These are phyloP conservation scores for Trichoderma polysporum DNA, from an alignment of 2,329 filamentous ascomycete genomes.

Conservation along the genomic window DNA sequence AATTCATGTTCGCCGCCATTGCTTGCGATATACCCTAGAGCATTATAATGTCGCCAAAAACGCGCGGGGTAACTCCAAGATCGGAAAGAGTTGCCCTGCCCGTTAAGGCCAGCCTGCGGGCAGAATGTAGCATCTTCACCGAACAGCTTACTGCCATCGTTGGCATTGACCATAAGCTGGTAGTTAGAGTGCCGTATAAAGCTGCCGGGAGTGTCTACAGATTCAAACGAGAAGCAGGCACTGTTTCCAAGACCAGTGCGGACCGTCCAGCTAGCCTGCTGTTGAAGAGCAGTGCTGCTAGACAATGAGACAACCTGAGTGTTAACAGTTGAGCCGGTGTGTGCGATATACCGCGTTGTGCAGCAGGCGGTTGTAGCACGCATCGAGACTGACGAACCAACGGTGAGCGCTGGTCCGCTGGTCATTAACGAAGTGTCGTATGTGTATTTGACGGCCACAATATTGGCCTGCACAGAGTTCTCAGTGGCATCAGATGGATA, in stretches of 20 bases:
- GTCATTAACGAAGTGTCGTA: neutral
- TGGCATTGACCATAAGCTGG: neutral
- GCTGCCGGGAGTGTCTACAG: neutral
- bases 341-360: neutral
- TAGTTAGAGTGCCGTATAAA: slow-evolving; percentile 1
- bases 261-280: slow-evolving; percentile 5
- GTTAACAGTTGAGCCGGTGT: neutral
- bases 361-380: slow-evolving; percentile 1
- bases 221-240: slow-evolving; percentile 8
- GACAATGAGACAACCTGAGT: neutral
- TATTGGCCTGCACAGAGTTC: slow-evolving; percentile 9
- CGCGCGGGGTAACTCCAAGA: slow-evolving; percentile 6
- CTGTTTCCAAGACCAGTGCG: neutral
- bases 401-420: neutral
- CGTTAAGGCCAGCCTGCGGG: slow-evolving; percentile 1
- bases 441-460: slow-evolving; percentile 6
- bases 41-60: neutral
- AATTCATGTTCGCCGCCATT: neutral
- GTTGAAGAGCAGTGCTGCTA: neutral
- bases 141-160: neutral
- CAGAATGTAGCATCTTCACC: slow-evolving; percentile 2
- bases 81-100: neutral
- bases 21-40: neutral
- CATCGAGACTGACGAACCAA: slow-evolving; percentile 1
- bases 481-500: slow-evolving; percentile 9